Evolutionary conservation across 108 stramenopile species (phyloP).

Genomic region (Skeletonema marinoi): DNA sequence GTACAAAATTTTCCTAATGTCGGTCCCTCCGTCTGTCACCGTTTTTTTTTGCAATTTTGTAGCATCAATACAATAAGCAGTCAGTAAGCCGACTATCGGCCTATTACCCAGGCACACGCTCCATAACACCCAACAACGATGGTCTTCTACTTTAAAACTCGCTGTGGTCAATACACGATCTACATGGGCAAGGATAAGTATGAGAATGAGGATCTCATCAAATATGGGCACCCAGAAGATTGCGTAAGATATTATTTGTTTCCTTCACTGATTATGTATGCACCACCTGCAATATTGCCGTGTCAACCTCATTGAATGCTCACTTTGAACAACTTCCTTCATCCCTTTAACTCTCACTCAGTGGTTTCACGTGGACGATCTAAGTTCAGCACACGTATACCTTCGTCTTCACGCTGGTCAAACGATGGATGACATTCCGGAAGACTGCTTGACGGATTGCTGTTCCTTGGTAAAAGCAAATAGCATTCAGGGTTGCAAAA

Average conservation of each 20-base stretch:
- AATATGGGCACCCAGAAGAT: constrained; percentile 87
- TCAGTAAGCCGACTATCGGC: too few species aligned
- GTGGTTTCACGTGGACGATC: constrained; percentile 99
- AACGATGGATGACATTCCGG: constrained; percentile 85
- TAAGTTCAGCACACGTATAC: constrained; percentile 98
- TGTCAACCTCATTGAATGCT: not conserved
- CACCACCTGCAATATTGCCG: too few species aligned
- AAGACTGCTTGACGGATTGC: constrained; percentile 74
- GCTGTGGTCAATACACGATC: constrained; percentile 72
- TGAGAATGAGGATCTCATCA: constrained; percentile 99
- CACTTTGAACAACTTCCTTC: not conserved
- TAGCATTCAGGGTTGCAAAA: constrained; percentile 83
- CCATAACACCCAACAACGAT: constrained; percentile 26
- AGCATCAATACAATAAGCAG: too few species aligned
- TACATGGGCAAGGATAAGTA: constrained; percentile 93
- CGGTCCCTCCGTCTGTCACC: too few species aligned
- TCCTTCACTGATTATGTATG: constrained; percentile 51
- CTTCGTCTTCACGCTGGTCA: constrained; percentile 89
- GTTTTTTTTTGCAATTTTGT: too few species aligned
- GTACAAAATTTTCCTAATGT: too few species aligned
- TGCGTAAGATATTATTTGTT: constrained; percentile 46
- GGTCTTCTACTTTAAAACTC: constrained; percentile 79
- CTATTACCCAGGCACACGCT: too few species aligned
- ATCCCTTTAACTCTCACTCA: not conserved
- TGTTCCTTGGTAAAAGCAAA: constrained; percentile 82